These are phyloP conservation scores for Eucalyptus grandis DNA, from an alignment of 345 rosid genomes.

Conservation along the genomic window DNA sequence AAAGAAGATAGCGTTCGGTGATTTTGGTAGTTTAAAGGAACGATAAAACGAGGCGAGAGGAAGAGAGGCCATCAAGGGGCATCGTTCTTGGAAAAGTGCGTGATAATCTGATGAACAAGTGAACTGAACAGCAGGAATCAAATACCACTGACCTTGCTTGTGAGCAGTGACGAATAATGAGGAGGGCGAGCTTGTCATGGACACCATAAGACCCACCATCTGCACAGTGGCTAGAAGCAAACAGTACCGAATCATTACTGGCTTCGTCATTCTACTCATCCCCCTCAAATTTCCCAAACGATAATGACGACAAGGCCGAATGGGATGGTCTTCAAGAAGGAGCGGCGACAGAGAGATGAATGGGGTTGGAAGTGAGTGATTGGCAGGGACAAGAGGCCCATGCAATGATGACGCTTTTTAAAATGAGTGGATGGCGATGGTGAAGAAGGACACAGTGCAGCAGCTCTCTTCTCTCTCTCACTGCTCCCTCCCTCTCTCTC, in stretches of 20 bases:
- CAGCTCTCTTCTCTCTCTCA: not conserved
- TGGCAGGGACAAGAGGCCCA: not conserved
- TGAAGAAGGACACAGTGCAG: not conserved
- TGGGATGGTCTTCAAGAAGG: not conserved
- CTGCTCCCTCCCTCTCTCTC: not conserved
- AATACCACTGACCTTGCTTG: not conserved
- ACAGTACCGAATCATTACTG: not conserved
- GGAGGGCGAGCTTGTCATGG: not conserved
- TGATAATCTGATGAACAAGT: not conserved
- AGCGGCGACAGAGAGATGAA: not conserved
- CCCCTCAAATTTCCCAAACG: not conserved
- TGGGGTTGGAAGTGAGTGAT: not conserved
- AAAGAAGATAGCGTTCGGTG: not conserved
- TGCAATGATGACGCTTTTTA: not conserved
- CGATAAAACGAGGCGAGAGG: not conserved
- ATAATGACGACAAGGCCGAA: not conserved
- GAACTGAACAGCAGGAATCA: not conserved
- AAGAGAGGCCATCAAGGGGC: not conserved
- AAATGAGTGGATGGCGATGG: not conserved
- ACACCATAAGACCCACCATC: not conserved
- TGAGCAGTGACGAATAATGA: not conserved
- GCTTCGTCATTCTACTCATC: not conserved
- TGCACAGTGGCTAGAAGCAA: not conserved
- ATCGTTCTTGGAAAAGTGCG: not conserved
- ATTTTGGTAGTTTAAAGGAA: not conserved